Evolutionary conservation across 371 early-diverging fungal genomes (phyloP).

Genomic region (Phascolomyces articulosus): DNA sequence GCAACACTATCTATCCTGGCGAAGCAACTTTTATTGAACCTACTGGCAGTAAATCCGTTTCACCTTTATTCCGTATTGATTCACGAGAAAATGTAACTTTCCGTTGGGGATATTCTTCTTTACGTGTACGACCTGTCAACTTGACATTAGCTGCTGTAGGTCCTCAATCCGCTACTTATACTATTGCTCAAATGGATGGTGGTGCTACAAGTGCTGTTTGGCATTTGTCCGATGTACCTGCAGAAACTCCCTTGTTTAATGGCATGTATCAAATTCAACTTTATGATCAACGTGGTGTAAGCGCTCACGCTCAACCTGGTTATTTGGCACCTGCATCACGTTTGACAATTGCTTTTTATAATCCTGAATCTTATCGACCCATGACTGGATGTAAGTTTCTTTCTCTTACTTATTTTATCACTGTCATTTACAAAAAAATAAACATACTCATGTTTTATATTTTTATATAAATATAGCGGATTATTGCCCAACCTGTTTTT

Average conservation of each 20-base stretch:
- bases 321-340: slow-evolving; percentile 38
- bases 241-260: slow-evolving; percentile 46
- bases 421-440: neutral
- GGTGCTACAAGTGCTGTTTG: slow-evolving; percentile 47
- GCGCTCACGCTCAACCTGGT: slow-evolving; percentile 37
- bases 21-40: slow-evolving; percentile 41
- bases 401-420: neutral
- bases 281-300: slow-evolving; percentile 50
- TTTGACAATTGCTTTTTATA: slow-evolving; percentile 47
- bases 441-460: slow-evolving; percentile 1
- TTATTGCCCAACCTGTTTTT: slow-evolving; percentile 48
- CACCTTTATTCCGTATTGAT: slow-evolving; percentile 46
- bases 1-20: slow-evolving; percentile 40
- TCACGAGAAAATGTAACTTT: slow-evolving; percentile 49
- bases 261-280: slow-evolving; percentile 48
- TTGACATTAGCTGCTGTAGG: slow-evolving; percentile 51
- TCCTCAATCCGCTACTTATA: slow-evolving; percentile 40
- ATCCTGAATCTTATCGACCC: slow-evolving; percentile 32
- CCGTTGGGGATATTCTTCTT: slow-evolving; percentile 41
- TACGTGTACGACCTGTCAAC: slow-evolving; percentile 43
- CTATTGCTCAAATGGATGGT: slow-evolving; percentile 45
- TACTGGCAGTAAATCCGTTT: slow-evolving; percentile 42
- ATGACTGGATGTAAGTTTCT: slow-evolving; percentile 10
- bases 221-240: slow-evolving; percentile 40
- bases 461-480: slow-evolving; percentile 22